phyloP scores from a whole-genome alignment of 129 eudicot genomes.

The Lonicera japonica region DNA sequence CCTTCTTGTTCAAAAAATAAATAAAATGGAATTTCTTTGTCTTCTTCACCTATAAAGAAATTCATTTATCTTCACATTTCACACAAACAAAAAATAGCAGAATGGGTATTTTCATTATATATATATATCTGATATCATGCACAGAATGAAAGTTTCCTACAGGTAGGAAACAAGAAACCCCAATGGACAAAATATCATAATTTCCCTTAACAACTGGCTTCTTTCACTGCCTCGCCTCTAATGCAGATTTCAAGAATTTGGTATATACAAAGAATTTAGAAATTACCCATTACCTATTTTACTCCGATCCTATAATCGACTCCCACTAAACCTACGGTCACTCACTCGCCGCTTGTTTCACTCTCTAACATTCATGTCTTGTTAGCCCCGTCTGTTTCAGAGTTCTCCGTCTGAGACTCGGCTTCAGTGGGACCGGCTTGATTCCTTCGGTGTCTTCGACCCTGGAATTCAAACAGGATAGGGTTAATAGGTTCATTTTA shows the following conservation, averaged over 20 bases:
- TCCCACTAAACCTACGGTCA: background rate
- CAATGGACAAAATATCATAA: no score
- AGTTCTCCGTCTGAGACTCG: conserved; percentile 43
- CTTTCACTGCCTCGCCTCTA: conserved; percentile 5
- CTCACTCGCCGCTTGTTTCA: background rate
- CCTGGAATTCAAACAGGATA: conserved; percentile 25
- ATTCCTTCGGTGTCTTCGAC: conserved; percentile 53
- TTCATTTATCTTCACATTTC: no score
- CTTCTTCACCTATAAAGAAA: no score
- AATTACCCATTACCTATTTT: conserved; percentile 8
- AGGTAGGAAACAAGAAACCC: no score
- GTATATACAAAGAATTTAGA: conserved; percentile 14
- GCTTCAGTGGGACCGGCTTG: conserved; percentile 38
- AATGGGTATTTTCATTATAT: no score
- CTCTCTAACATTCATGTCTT: conserved; percentile 17
- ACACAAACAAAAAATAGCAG: no score
- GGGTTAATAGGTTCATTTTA: conserved; percentile 7
- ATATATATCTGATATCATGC: no score
- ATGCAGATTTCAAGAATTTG: conserved; percentile 5
- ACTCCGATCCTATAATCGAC: conserved; percentile 3
- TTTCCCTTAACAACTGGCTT: conserved; percentile 18
- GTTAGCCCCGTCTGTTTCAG: conserved; percentile 34
- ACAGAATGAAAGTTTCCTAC: no score
- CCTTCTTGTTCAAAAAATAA: no score
- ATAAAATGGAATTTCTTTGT: no score